Base-by-base conservation (phyloP, 2,329 filamentous ascomycete genomes). In the Fusarium algeriense region DNA sequence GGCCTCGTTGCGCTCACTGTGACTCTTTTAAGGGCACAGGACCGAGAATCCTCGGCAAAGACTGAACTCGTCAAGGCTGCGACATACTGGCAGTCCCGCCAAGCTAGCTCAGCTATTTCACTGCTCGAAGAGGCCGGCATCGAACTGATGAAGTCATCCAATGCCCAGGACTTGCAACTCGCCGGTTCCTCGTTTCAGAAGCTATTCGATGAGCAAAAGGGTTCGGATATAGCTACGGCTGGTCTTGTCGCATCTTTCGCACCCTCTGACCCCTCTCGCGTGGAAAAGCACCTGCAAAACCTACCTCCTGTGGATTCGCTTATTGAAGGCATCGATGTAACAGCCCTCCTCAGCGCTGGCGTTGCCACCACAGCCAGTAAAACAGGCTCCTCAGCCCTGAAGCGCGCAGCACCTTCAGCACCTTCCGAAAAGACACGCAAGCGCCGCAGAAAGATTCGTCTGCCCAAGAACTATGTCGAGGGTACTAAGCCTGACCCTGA, bases 241-340 rank as follows among this genome's bases (percentile, higher is more conserved):
- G 96, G 96, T 2, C 89, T 96, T n/a, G 89, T 98, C 11, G 96
- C 96, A 6, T 91, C 94, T 13, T 89, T 93, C 74, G 92, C 93
- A 32, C 88, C 88, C 4, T 84, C 83, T 2, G 85, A 92, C 67
- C 86, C 88, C 3, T 78, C 85, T 12, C 87, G 87, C 67, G 84
- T 90, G 23, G 81, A 88, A 58, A 78, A 85, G 1, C 83, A 91
- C 60, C 81, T 89, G 13, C 81, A 85, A 20, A 83, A 85, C 44
- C 85, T 95, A 20, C 89, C 91, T 8, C 81, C 90, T 2, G 85
- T 93, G 15, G 85, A 89, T 12, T 85, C 85, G 34, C 87, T 95
- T 35, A 86, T 90, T 15, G 80, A 84, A 3, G 87, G 85, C 43
- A 83, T 92, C 61, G 87, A 94, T 75, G 85, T 89, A 13, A 84